Conservation (phyloP, 2,329 filamentous ascomycete genomes). For the Sarocladium brachiariae region DNA sequence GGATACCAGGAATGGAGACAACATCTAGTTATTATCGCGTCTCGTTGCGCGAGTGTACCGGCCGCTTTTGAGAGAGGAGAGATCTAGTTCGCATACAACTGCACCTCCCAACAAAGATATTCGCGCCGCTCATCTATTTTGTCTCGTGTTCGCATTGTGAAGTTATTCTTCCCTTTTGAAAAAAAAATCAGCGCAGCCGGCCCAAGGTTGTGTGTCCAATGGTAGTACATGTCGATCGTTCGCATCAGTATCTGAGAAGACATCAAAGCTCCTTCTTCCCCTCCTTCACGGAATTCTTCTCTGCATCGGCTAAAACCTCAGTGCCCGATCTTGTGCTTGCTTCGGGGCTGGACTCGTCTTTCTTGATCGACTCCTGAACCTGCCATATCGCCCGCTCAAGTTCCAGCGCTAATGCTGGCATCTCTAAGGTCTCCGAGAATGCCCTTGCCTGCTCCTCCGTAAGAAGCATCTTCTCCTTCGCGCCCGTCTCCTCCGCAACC, state of each 20-base stretch:
- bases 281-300: not conserved
- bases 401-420: slow-evolving; percentile 66
- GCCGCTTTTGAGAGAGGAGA: slow-evolving; percentile 3
- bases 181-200: not conserved
- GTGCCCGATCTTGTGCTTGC: slow-evolving; percentile 6
- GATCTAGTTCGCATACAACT: slow-evolving; percentile 2
- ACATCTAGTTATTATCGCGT: slow-evolving; percentile 3
- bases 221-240: not conserved
- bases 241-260: not conserved
- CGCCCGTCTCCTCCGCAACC: slow-evolving; percentile 14
- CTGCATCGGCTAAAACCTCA: not conserved
- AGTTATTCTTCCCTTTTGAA: not conserved
- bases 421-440: slow-evolving; percentile 54
- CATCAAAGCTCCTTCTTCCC: not conserved
- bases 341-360: slow-evolving; percentile 25
- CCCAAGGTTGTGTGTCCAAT: not conserved
- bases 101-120: not conserved
- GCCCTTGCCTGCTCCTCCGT: slow-evolving; percentile 46
- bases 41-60: not conserved
- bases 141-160: slow-evolving; percentile 1
- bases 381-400: slow-evolving; percentile 72
- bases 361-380: slow-evolving; percentile 47
- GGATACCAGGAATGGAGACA: not conserved
- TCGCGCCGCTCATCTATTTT: not conserved
- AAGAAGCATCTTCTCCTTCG: slow-evolving; percentile 34